Conservation (phyloP, 352 stramenopile species). For the Pythium myriotylum region DNA sequence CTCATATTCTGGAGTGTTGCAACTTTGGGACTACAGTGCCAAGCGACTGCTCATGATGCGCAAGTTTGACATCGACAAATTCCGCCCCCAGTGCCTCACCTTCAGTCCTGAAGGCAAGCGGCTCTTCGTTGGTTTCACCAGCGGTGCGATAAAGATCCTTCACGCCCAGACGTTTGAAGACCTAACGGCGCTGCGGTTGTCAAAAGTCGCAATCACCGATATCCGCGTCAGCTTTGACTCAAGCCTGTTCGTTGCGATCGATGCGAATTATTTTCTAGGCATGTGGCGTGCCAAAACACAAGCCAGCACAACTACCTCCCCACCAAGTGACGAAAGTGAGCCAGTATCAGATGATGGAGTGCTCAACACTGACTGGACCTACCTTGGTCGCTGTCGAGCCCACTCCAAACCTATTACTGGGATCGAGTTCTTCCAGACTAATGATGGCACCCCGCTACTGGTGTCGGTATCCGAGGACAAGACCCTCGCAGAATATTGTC, state of each 20-base stretch:
- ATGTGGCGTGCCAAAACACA: constrained; percentile 71
- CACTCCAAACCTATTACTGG: constrained; percentile 88
- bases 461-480: constrained; percentile 88
- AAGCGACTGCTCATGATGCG: constrained; percentile 86
- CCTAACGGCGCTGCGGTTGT: constrained; percentile 60
- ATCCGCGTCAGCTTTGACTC: constrained; percentile 77
- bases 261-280: constrained; percentile 71
- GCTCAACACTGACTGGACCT: constrained; percentile 66
- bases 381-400: constrained; percentile 76
- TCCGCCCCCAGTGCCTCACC: constrained; percentile 75
- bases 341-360: neutral
- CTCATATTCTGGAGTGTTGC: constrained; percentile 81
- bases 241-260: constrained; percentile 76
- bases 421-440: constrained; percentile 82
- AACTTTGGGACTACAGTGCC: constrained; percentile 90
- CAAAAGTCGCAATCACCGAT: constrained; percentile 76
- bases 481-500: constrained; percentile 89
- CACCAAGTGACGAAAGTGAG: neutral
- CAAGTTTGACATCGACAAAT: constrained; percentile 66
- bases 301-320: constrained; percentile 21
- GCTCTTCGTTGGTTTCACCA: constrained; percentile 89
- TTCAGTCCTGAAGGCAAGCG: constrained; percentile 79
- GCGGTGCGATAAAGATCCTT: constrained; percentile 85
- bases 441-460: constrained; percentile 74
- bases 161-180: constrained; percentile 80